Percentiles rank a stretch among this genome's conserved stretches.
phyloP scores from a whole-genome alignment of 352 stramenopile genomes.

The Phytophthora uliginosa region DNA sequence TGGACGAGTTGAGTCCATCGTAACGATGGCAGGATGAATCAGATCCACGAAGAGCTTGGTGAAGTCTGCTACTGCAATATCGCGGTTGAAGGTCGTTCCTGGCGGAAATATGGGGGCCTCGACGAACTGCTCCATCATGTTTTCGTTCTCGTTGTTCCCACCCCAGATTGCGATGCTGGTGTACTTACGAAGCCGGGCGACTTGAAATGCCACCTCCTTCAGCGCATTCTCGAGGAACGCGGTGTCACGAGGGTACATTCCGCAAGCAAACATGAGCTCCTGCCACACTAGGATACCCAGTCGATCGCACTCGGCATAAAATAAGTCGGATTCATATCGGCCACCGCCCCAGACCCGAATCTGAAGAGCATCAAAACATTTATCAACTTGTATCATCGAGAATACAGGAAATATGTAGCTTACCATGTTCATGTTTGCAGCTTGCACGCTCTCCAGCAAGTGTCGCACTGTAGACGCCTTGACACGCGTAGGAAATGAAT shows the following conservation, averaged over 20 bases:
- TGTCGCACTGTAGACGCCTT: constrained; percentile 50
- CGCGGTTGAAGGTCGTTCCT: constrained; percentile 69
- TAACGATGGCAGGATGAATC: constrained; percentile 61
- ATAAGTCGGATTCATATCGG: constrained; percentile 85
- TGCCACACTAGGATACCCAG: constrained; percentile 92
- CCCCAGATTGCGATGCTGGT: constrained; percentile 92
- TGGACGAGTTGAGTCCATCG: constrained; percentile 62
- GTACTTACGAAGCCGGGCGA: constrained; percentile 74
- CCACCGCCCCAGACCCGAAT: constrained; percentile 91
- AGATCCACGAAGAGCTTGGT: constrained; percentile 86
- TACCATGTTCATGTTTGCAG: constrained; percentile 91
- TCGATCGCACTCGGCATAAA: constrained; percentile 86
- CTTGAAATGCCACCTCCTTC: constrained; percentile 73
- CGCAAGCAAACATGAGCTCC: constrained; percentile 93
- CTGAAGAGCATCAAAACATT: constrained; percentile 26
- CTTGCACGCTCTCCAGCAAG: constrained; percentile 61
- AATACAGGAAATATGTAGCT: neutral
- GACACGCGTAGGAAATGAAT: constrained; percentile 79
- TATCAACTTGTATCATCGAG: neutral
- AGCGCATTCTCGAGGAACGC: constrained; percentile 67
- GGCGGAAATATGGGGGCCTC: constrained; percentile 62
- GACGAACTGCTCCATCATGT: constrained; percentile 88
- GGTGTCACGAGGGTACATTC: constrained; percentile 81
- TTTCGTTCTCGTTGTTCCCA: constrained; percentile 94
- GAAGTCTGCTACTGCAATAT: constrained; percentile 84